These are phyloP conservation scores for Auriscalpium orientale DNA, from an alignment of 768 basidiomycete species.

Conservation along the genomic window DNA sequence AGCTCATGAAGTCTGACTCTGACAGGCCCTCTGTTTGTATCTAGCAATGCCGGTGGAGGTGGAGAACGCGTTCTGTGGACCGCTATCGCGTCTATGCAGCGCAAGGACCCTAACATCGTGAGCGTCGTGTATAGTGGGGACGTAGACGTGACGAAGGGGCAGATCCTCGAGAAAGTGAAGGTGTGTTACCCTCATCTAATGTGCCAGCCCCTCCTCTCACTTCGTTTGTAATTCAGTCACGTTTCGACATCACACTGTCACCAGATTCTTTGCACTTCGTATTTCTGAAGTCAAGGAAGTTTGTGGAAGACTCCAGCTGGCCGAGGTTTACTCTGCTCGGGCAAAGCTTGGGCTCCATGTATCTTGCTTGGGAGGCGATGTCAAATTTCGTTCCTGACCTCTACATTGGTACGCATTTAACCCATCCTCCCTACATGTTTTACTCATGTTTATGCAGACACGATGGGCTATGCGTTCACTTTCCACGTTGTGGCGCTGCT, in stretches of 20 bases:
- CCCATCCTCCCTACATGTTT: neutral
- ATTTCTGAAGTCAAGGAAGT: slow-evolving; percentile 58
- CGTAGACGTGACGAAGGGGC: slow-evolving; percentile 64
- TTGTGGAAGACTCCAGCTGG: slow-evolving; percentile 82
- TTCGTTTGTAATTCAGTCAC: slow-evolving; percentile 42
- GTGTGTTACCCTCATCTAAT: slow-evolving; percentile 29
- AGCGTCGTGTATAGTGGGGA: slow-evolving; percentile 90
- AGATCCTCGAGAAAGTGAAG: slow-evolving; percentile 77
- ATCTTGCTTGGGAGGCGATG: slow-evolving; percentile 80
- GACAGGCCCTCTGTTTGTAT: slow-evolving; percentile 1
- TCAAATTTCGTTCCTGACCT: slow-evolving; percentile 75
- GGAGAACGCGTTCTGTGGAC: slow-evolving; percentile 96
- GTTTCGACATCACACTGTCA: slow-evolving; percentile 73
- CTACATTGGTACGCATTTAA: slow-evolving; percentile 63
- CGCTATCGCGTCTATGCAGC: slow-evolving; percentile 72
- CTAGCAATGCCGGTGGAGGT: slow-evolving; percentile 92
- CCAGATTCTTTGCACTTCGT: slow-evolving; percentile 69
- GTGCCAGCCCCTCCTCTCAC: neutral
- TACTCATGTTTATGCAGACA: slow-evolving; percentile 45
- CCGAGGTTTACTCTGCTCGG: slow-evolving; percentile 86
- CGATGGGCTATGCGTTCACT: slow-evolving; percentile 97
- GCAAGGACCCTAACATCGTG: slow-evolving; percentile 53
- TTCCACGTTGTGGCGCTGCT: slow-evolving; percentile 69
- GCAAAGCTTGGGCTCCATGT: slow-evolving; percentile 84
- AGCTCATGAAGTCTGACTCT: slow-evolving; percentile 17